Evolutionary conservation across 1,284 basidiomycete species (phyloP), one percentile per base, ranked within the genome.

Genomic region (Cerioporus squamosus): DNA sequence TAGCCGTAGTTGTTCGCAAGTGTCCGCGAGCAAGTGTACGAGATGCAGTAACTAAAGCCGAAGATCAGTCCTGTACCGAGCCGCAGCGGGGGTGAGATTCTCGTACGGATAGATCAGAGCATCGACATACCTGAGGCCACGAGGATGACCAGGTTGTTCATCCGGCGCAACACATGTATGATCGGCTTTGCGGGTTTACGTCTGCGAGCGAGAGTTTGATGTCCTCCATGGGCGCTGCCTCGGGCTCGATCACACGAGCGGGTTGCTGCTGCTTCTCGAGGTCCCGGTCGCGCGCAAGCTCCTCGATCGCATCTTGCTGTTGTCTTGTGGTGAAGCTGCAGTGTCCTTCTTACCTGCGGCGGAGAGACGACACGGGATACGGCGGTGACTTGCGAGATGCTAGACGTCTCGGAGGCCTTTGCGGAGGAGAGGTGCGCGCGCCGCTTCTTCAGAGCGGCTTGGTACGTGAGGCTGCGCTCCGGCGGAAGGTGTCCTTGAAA

Each of bases 401-500:
- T 65, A 22, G 64, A 65, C 23, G 59, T 42, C 33, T 61, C 62
- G 40, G 59, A 60, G 2, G 47, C 52, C 39, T 61, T 66, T 1
- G 62, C 64, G 17, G 62, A 68, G 55, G 62, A 68, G 55, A 67
- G 57, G 23, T 66, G 67, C 18, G 63, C 61, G 9, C 62, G 53
- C 42, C 60, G 61, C 18, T 70, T 68, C 45, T 57, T 77, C 26
- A 89, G 71, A 5, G 85, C 85, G 47, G 77, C 79, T 69, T 92
- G 91, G 69, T 94, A 95, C 7, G 85, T 83, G 36, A 88, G 72
- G 60, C 91, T 93, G 26, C 94, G 86, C 70, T 95, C 91, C 81
- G 77, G 15, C 94, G 83, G 77, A 92, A 95, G 1, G 93, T 94
- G 67, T 95, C 94, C 53, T 85, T 85, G 77, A 94, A 88, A 61